A percentile compares a stretch with the other conserved stretches of the same genome.
Evolutionary conservation across 2,329 filamentous ascomycete genomes (phyloP).

Genomic region (Xylaria arbuscula): DNA sequence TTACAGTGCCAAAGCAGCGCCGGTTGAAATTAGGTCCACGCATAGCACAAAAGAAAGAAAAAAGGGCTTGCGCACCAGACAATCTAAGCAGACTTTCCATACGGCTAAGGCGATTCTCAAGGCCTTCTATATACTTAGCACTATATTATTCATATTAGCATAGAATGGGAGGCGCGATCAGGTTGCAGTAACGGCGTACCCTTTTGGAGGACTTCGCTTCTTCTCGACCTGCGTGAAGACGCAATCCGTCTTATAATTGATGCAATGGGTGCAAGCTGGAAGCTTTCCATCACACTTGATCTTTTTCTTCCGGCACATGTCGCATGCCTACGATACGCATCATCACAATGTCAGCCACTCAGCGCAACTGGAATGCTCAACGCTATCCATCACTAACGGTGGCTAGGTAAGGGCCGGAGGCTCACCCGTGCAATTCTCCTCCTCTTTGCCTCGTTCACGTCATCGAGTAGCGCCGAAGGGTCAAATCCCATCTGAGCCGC

Average conservation of each 20-base stretch:
- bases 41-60: not conserved
- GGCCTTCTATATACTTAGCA: constrained; percentile 96
- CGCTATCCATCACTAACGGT: constrained; percentile 2
- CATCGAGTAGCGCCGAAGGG: constrained; percentile 67
- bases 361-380: not conserved
- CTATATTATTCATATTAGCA: constrained; percentile 56
- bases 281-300: constrained; percentile 98
- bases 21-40: not conserved
- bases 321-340: constrained; percentile 74
- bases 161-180: not conserved
- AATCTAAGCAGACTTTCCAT: constrained; percentile 93
- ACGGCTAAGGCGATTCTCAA: constrained; percentile 92
- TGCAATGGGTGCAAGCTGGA: constrained; percentile 93
- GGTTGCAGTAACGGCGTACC: constrained; percentile 64
- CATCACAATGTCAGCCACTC: constrained; percentile 27
- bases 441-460: constrained; percentile 85
- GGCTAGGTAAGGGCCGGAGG: constrained; percentile 10
- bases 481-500: constrained; percentile 70
- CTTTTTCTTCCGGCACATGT: constrained; percentile 76
- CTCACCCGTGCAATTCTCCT: constrained; percentile 87
- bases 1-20: not conserved
- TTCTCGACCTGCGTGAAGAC: constrained; percentile 98
- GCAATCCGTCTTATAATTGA: constrained; percentile 98
- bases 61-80: constrained; percentile 66
- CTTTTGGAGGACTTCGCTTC: constrained; percentile 96